Percentiles rank a stretch among this genome's conserved stretches.
Evolutionary conservation across 208 protist genomes (phyloP).

Genomic region (Acanthamoeba sp.): DNA sequence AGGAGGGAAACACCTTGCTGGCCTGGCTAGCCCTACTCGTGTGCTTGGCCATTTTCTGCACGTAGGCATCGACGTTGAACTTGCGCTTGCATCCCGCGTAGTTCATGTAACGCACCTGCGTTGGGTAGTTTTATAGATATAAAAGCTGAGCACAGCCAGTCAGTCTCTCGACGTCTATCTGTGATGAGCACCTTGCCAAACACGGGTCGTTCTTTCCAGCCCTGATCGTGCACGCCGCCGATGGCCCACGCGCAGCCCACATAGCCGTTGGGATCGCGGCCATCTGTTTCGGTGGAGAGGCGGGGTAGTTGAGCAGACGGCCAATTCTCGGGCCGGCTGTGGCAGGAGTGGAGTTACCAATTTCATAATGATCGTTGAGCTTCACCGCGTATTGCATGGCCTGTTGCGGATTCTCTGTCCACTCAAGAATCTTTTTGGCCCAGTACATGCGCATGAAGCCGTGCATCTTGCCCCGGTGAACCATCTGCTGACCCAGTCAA

Average conservation of each 20-base stretch:
- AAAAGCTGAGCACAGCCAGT: neutral
- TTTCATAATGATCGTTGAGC: constrained; percentile 85
- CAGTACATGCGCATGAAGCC: constrained; percentile 89
- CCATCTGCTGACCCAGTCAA: too few species aligned
- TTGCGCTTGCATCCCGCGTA: constrained; percentile 86
- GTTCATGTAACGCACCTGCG: constrained; percentile 85
- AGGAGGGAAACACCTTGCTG: too few species aligned
- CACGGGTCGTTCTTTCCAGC: constrained; percentile 81
- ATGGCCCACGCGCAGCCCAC: constrained; percentile 82
- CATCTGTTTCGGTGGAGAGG: too few species aligned
- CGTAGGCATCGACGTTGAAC: constrained; percentile 81
- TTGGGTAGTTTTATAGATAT: neutral
- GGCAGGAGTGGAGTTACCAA: neutral
- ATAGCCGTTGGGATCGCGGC: constrained; percentile 84
- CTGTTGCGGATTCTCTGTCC: constrained; percentile 79
- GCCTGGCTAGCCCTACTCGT: too few species aligned
- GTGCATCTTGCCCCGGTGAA: constrained; percentile 86
- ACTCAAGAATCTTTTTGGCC: constrained; percentile 89
- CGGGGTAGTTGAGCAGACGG: too few species aligned
- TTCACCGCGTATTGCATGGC: constrained; percentile 78
- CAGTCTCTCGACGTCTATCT: neutral
- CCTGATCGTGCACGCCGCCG: constrained; percentile 84
- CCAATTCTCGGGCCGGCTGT: too few species aligned
- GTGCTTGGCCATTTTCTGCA: neutral
- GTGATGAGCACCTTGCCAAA: constrained; percentile 79